Conservation (phyloP, 1,284 basidiomycete genomes). For the Papiliotrema flavescens region DNA sequence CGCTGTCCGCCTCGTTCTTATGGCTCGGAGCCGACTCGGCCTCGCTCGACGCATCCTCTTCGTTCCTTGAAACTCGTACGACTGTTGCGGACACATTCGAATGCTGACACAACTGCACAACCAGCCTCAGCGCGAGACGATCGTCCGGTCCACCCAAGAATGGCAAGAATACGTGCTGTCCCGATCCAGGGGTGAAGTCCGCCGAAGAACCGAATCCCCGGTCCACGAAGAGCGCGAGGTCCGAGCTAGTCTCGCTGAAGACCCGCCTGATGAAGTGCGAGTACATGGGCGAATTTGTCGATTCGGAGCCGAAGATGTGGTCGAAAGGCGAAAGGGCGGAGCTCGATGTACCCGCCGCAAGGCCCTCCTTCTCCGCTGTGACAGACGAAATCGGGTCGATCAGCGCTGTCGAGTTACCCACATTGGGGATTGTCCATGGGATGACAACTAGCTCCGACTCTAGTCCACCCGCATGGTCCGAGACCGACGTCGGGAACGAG, state of each 20-base stretch:
- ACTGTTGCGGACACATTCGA: slow-evolving; percentile 68
- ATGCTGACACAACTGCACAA: slow-evolving; percentile 67
- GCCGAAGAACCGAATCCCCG: slow-evolving; percentile 52
- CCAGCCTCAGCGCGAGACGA: slow-evolving; percentile 71
- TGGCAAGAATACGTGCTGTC: slow-evolving; percentile 72
- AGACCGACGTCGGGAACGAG: slow-evolving; percentile 66
- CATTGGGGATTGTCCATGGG: slow-evolving; percentile 63
- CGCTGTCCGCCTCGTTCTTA: slow-evolving; percentile 9
- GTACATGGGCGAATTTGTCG: slow-evolving; percentile 54
- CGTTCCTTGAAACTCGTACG: slow-evolving; percentile 54
- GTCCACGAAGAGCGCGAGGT: slow-evolving; percentile 81
- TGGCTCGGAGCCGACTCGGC: slow-evolving; percentile 16
- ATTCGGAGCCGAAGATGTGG: slow-evolving; percentile 40
- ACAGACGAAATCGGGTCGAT: slow-evolving; percentile 37
- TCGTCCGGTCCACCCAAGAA: slow-evolving; percentile 94
- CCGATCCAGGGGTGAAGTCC: slow-evolving; percentile 31
- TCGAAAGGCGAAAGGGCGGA: slow-evolving; percentile 35
- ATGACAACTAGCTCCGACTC: slow-evolving; percentile 72
- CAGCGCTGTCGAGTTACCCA: slow-evolving; percentile 54
- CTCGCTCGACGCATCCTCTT: slow-evolving; percentile 36
- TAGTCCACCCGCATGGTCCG: slow-evolving; percentile 59
- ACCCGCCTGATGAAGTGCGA: slow-evolving; percentile 76
- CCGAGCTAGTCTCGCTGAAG: slow-evolving; percentile 60
- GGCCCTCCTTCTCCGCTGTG: slow-evolving; percentile 10
- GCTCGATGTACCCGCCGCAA: slow-evolving; percentile 4